phyloP scores from a whole-genome alignment of 1,284 basidiomycete genomes.

The Lentinula novae-zelandiae region DNA sequence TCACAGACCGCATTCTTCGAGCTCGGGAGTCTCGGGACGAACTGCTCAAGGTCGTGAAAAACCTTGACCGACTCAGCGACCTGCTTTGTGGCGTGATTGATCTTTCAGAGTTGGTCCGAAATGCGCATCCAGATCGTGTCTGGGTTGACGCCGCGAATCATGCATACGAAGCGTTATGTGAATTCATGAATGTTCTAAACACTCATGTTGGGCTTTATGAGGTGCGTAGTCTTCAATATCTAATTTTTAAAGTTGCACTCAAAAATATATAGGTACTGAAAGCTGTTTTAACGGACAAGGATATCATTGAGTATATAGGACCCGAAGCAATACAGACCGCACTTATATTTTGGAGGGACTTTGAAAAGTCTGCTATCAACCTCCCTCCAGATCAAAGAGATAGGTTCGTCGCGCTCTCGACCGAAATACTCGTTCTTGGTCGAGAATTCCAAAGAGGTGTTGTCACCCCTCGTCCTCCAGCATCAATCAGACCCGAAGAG shows the following conservation, averaged over 20 bases:
- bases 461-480: conserved; percentile 56
- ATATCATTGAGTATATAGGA: conserved; percentile 57
- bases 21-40: conserved; percentile 66
- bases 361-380: conserved; percentile 95
- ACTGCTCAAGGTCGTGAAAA: conserved; percentile 85
- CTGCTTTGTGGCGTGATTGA: conserved; percentile 96
- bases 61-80: conserved; percentile 93
- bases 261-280: conserved; percentile 50
- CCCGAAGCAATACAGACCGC: conserved; percentile 81
- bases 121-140: conserved; percentile 82
- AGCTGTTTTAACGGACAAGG: conserved; percentile 58
- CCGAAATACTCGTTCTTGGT: conserved; percentile 87
- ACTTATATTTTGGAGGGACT: conserved; percentile 92
- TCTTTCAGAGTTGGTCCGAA: conserved; percentile 90
- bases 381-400: conserved; percentile 75
- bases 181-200: conserved; percentile 97
- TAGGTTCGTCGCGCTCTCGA: conserved; percentile 88
- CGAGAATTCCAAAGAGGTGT: conserved; percentile 79
- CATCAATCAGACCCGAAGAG: conserved; percentile 62
- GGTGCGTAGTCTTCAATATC: conserved; percentile 42
- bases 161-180: conserved; percentile 89
- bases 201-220: conserved; percentile 92
- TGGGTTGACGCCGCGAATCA: conserved; percentile 87
- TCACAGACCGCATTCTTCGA: conserved; percentile 72
- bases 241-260: not conserved